Base-by-base conservation (phyloP, 169 alveolate genomes). In the Theileria annulata region DNA sequence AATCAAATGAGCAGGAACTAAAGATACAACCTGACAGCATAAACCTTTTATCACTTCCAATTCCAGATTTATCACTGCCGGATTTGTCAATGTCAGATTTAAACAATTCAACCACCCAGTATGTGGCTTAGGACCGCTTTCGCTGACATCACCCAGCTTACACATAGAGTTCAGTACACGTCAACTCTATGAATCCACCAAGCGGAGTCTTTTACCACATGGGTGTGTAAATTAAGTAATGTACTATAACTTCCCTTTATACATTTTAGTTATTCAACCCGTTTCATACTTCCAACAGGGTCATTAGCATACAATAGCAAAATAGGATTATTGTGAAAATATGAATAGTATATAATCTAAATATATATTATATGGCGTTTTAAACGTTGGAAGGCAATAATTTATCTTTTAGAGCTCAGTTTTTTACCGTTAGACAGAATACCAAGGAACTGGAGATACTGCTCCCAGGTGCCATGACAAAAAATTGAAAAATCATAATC, bases 41-140 rank as follows among this genome's bases (percentile, higher is more conserved):
- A 23, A 27, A 70, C 54, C 66, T 70, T 12, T 9, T 70, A 33
- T 19, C 77, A 23, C 67, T 70, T 1, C 77, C 77, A 35, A 70
- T 70, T 49, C 77, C 77, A 19, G 77, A 70, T 27, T 37, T 64
- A 21, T 28, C 68, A 59, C 51, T 42, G 13, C 51, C 51, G 51
- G 51, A 42, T 42, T 42, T 42, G 13, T 42, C 51, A 8, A 42
- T 42, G 51, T 42, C 51, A 42, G 51, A 42, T 42, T 42, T 42
- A 42, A 42, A 42, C 51, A 42, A 42, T 42, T 42, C 51, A 42
- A 42, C 19, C 51, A 42, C 51, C 15, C 51, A 42, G 13, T 42
- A 42, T 17, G 51, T 42, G 6, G 51, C 51, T 42, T 42, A 17
- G 13, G 19, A 42, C 47, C 51, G 51, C 51, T 2, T 10, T 8